These are phyloP conservation scores for Chlorella sp. DNA, from an alignment of 139 green algal genomes.

Conservation along the genomic window DNA sequence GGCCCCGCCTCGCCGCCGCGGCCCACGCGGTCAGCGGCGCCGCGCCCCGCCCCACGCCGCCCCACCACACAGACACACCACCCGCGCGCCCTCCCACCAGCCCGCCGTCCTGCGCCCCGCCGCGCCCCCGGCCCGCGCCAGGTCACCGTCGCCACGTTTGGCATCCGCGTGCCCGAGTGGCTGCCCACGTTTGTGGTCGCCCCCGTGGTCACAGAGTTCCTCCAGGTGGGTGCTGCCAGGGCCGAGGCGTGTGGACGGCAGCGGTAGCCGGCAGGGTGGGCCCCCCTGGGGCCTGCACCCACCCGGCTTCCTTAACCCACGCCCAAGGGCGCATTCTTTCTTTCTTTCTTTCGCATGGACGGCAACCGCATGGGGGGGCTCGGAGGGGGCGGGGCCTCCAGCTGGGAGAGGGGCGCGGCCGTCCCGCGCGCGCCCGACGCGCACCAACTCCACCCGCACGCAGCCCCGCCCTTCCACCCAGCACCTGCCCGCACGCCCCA, in stretches of 20 bases:
- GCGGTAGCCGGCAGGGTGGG: background rate
- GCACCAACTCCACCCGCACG: background rate
- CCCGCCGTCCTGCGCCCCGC: background rate
- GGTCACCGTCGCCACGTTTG: slow-evolving; percentile 27
- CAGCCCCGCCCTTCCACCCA: background rate
- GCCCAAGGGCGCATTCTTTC: too few relatives aligned
- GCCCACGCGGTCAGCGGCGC: too few relatives aligned
- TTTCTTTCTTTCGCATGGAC: too few relatives aligned
- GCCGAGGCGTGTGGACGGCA: background rate
- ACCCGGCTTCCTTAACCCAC: too few relatives aligned
- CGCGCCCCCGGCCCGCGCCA: background rate
- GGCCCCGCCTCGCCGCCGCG: too few relatives aligned
- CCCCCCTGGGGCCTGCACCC: too few relatives aligned
- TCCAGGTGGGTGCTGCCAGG: background rate
- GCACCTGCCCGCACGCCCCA: background rate
- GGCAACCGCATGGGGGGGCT: too few relatives aligned
- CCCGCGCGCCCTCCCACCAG: background rate
- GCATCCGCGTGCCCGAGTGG: slow-evolving; percentile 14
- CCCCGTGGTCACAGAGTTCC: slow-evolving; percentile 20
- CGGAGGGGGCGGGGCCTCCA: too few relatives aligned
- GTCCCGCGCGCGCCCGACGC: background rate
- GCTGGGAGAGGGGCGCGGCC: background rate
- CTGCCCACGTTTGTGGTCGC: slow-evolving; percentile 26
- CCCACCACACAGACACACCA: too few relatives aligned
- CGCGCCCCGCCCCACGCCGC: too few relatives aligned